Conservation (phyloP, 768 basidiomycete genomes). For the Calocybe gangraenosa region DNA sequence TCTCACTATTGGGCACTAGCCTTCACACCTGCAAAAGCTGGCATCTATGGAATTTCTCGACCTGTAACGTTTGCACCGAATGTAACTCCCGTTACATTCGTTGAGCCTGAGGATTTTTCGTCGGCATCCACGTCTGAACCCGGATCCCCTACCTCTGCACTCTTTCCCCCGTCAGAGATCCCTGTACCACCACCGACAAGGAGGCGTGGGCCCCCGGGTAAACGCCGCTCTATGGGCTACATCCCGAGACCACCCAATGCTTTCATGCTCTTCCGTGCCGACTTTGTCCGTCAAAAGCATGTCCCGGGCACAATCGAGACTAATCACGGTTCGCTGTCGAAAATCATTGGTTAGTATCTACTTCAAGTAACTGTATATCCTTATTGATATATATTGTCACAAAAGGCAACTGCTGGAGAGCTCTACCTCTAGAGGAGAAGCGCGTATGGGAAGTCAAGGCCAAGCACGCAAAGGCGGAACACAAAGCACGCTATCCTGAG, state of each 20-base stretch:
- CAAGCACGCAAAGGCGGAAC: conserved; percentile 69
- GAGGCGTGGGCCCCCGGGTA: conserved; percentile 54
- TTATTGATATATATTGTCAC: conserved; percentile 21
- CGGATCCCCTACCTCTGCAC: conserved; percentile 29
- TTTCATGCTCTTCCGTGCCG: conserved; percentile 83
- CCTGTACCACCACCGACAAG: conserved; percentile 36
- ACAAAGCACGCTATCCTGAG: conserved; percentile 65
- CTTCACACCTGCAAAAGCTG: conserved; percentile 42
- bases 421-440: conserved; percentile 68
- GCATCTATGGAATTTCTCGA: conserved; percentile 48
- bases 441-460: conserved; percentile 70
- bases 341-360: conserved; percentile 49
- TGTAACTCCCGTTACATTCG: conserved; percentile 23
- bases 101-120: conserved; percentile 25
- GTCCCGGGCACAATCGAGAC: conserved; percentile 67
- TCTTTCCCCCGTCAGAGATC: conserved; percentile 52
- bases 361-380: conserved; percentile 18
- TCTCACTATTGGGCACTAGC: conserved; percentile 14
- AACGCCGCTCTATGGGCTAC: conserved; percentile 56
- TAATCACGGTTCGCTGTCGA: conserved; percentile 26
- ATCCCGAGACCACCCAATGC: conserved; percentile 83
- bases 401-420: conserved; percentile 71
- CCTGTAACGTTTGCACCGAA: conserved; percentile 53
- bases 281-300: conserved; percentile 76
- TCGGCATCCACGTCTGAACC: conserved; percentile 23